A percentile compares a stretch with the other conserved stretches of the same genome.
phyloP scores from a whole-genome alignment of 176 grass and related monocot genomes.

The Bolboschoenus planiculmis region DNA sequence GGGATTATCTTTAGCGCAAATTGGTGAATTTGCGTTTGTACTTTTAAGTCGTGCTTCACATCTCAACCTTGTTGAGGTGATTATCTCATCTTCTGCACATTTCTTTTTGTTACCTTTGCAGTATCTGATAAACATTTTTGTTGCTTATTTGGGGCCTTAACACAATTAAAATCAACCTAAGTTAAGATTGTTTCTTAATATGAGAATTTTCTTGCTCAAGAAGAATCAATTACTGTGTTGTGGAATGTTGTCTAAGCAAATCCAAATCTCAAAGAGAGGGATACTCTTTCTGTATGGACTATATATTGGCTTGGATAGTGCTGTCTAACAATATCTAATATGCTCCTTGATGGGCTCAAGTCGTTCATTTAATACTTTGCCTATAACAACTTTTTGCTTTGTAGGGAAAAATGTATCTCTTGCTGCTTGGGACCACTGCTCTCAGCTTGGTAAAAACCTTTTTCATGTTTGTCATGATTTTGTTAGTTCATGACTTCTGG shows the following conservation, averaged over 20 bases:
- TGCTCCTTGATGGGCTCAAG: not conserved
- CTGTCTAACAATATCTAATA: not conserved
- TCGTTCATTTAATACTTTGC: not conserved
- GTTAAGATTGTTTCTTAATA: not conserved
- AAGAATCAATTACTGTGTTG: not conserved
- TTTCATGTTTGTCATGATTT: constrained; percentile 17
- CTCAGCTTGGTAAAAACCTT: constrained; percentile 73
- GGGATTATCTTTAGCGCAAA: constrained; percentile 96
- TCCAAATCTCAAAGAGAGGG: not conserved
- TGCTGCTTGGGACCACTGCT: constrained; percentile 92
- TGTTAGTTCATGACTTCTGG: not conserved
- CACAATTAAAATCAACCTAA: not conserved
- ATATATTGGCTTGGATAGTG: constrained; percentile 1
- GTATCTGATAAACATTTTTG: not conserved
- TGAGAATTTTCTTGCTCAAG: not conserved
- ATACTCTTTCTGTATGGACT: not conserved
- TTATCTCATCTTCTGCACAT: constrained; percentile 16
- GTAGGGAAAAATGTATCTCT: constrained; percentile 95
- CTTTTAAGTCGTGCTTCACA: constrained; percentile 93
- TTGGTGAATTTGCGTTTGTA: constrained; percentile 99
- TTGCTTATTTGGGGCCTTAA: not conserved
- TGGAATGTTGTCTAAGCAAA: not conserved
- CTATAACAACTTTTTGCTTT: constrained; percentile 3
- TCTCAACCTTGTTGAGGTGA: constrained; percentile 96
- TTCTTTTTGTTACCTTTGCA: constrained; percentile 11